Evolutionary conservation across 1,284 basidiomycete genomes (phyloP).

Genomic region (Pulveroboletus sp.): DNA sequence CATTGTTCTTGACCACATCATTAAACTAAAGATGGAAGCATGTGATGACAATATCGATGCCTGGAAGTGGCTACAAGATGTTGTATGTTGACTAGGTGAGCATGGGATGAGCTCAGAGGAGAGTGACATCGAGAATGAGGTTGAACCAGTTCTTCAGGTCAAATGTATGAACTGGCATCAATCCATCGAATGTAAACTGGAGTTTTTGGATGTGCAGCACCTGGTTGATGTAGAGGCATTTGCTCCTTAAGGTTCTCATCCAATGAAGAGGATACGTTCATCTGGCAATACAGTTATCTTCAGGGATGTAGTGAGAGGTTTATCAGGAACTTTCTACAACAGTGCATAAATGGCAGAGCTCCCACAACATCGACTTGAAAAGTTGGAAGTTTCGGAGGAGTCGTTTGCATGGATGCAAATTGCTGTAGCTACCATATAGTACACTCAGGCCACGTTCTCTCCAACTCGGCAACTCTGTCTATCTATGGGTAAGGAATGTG

Average conservation of each 20-base stretch:
- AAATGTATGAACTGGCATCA: too few relatives aligned
- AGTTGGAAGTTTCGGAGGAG: not conserved
- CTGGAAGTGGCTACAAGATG: too few relatives aligned
- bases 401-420: not conserved
- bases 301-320: too few relatives aligned
- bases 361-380: not conserved
- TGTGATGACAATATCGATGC: too few relatives aligned
- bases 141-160: too few relatives aligned
- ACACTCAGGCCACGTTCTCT: not conserved
- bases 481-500: too few relatives aligned
- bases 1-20: too few relatives aligned
- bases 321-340: too few relatives aligned
- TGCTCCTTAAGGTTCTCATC: not conserved
- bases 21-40: too few relatives aligned
- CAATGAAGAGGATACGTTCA: not conserved
- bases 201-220: not conserved
- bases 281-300: not conserved
- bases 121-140: too few relatives aligned
- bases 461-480: not conserved
- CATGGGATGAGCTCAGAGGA: too few relatives aligned
- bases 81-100: too few relatives aligned
- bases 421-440: not conserved
- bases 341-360: not conserved
- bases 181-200: not conserved
- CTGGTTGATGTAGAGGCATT: not conserved